Base-by-base conservation (phyloP, 1,139 yeast genomes). In the Hansenula lynferdii region DNA sequence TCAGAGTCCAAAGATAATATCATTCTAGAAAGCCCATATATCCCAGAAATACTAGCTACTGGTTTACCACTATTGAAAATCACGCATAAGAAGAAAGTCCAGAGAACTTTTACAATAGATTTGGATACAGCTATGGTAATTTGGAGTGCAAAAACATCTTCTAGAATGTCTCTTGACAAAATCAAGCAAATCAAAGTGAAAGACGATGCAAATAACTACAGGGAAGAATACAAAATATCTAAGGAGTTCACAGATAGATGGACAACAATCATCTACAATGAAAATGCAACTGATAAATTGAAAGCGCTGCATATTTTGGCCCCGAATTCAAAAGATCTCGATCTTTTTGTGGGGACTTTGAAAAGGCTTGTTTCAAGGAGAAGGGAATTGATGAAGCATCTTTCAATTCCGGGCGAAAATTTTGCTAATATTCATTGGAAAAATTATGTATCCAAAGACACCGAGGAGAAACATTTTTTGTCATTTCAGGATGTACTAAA, bases 211-310 rank as follows among this genome's bases (percentile, higher is more conserved):
- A 70, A 75, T 21, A 84, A 85, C 46, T 90, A 87, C 54, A 67
- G 96, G 42, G 96, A 90, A 53, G 95, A 86, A 57, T 73, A 85
- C 46, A 81, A 82, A 34, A 73, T 89, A 1, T 75, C 90, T 1
- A 66, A 76, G 34, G 89, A 83, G 36, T 74, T 72, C 38, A 78
- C 79, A 35, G 65, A 69, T 12, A 65, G 76, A 16, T 92, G 98
- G 98, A 71, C 86, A 1, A 81, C 96, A 0, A 74, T 92, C 24
- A 76, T 86, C 12, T 90, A 86, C 54, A 64, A 58, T 19, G 62
- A 66, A 16, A 56, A 57, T 7, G 54, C 63, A 9, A 72, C 67
- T 31, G 71, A 74, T 48, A 74, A 75, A 42, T 63, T 76, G 39
- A 81, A 83, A 45, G 78, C 78, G 2, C 59, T 92, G 37, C 97